Conservation (phyloP, 2,329 filamentous ascomycete species). For the Colletotrichum shisoi region DNA sequence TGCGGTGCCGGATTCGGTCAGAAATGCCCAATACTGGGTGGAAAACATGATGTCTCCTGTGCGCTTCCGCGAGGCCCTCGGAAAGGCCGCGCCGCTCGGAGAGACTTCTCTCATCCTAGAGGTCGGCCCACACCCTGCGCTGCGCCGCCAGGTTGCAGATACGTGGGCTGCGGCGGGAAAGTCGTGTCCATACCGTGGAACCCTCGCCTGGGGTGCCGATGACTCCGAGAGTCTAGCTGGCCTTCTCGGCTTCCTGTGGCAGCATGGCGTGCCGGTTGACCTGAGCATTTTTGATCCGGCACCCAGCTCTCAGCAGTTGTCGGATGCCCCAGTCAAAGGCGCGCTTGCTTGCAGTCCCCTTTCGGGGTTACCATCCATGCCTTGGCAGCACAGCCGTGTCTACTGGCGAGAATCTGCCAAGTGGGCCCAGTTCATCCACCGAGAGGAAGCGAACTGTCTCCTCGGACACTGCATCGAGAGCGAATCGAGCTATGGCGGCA, state of each 20-base stretch:
- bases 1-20: neutral
- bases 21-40: conserved; percentile 43
- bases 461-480: conserved; percentile 4
- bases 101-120: conserved; percentile 40
- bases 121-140: conserved; percentile 50
- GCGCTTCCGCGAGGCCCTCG: conserved; percentile 41
- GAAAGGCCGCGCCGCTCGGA: conserved; percentile 29
- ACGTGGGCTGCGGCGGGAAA: conserved; percentile 35
- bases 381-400: conserved; percentile 37
- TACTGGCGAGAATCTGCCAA: conserved; percentile 30
- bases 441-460: conserved; percentile 11
- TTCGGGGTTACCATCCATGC: conserved; percentile 20
- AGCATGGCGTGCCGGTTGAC: conserved; percentile 37
- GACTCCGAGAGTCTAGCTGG: conserved; percentile 40
- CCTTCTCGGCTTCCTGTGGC: conserved; percentile 39
- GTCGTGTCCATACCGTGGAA: conserved; percentile 42
- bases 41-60: conserved; percentile 46
- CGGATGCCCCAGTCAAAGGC: neutral
- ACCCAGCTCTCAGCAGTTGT: neutral
- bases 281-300: neutral
- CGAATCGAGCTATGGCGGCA: neutral
- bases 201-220: conserved; percentile 39
- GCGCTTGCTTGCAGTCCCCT: neutral
- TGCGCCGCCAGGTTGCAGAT: conserved; percentile 51
- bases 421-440: conserved; percentile 25